Evolutionary conservation across 2,329 filamentous ascomycete species (phyloP).

Genomic region (Fusarium udum): DNA sequence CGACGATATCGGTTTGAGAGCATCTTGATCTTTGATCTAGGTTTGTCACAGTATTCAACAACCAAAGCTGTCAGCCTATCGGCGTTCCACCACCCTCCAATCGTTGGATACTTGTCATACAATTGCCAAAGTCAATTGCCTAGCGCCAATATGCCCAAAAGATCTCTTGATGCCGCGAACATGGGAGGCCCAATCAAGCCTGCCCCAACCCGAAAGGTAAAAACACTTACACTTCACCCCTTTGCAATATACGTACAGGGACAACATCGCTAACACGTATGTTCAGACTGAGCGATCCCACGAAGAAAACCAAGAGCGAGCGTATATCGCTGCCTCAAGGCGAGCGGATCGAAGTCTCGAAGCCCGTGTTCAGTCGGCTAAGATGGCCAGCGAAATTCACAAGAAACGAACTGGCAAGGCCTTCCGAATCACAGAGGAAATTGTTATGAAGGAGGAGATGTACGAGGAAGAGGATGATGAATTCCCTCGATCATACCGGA

Average conservation of each 20-base stretch:
- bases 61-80: background rate
- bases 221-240: background rate
- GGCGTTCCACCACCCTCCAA: background rate
- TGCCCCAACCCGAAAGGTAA: slow-evolving; percentile 45
- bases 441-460: slow-evolving; percentile 92
- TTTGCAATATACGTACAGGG: background rate
- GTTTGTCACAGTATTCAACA: background rate
- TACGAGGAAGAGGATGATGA: slow-evolving; percentile 95
- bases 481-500: slow-evolving; percentile 71
- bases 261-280: background rate
- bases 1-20: background rate
- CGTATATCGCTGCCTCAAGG: slow-evolving; percentile 91
- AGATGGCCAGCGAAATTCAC: slow-evolving; percentile 89
- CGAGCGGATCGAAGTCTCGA: slow-evolving; percentile 88
- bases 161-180: slow-evolving; percentile 46
- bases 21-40: background rate
- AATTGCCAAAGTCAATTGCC: background rate
- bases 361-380: slow-evolving; percentile 86
- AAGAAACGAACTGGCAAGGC: slow-evolving; percentile 85
- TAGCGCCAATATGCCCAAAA: slow-evolving; percentile 50
- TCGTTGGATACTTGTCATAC: background rate
- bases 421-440: slow-evolving; percentile 83
- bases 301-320: slow-evolving; percentile 85
- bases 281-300: slow-evolving; percentile 76
- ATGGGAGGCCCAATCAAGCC: slow-evolving; percentile 41